phyloP scores from a whole-genome alignment of 345 rosid species.

The Psidium guajava region DNA sequence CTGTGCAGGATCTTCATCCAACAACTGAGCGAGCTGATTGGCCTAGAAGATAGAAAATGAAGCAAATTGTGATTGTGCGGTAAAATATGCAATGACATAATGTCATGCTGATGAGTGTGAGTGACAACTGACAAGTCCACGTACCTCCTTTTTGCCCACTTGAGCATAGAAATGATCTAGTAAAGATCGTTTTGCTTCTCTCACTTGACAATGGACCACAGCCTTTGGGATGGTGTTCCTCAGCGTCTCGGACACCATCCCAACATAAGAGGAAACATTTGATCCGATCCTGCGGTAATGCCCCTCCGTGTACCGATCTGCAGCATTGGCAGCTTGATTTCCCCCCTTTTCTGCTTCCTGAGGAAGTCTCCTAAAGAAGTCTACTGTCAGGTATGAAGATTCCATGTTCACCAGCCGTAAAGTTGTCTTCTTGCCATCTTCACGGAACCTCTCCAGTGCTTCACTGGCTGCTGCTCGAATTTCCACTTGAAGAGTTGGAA shows the following conservation, averaged over 20 bases:
- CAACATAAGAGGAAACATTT: slow-evolving; percentile 41
- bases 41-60: slow-evolving; percentile 8
- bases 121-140: neutral
- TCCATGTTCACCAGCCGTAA: slow-evolving; percentile 64
- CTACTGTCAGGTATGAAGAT: slow-evolving; percentile 53
- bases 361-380: slow-evolving; percentile 57
- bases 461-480: slow-evolving; percentile 30
- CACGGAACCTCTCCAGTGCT: slow-evolving; percentile 50
- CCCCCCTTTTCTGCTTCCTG: slow-evolving; percentile 40
- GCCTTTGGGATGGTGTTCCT: slow-evolving; percentile 52
- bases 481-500: slow-evolving; percentile 56
- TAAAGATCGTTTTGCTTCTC: slow-evolving; percentile 41
- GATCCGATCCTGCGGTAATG: slow-evolving; percentile 51
- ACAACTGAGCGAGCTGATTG: slow-evolving; percentile 27
- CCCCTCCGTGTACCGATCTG: slow-evolving; percentile 38
- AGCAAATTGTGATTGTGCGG: neutral
- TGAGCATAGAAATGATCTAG: slow-evolving; percentile 40
- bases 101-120: neutral
- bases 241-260: slow-evolving; percentile 48
- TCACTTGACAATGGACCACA: slow-evolving; percentile 60
- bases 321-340: slow-evolving; percentile 12
- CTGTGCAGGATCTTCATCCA: slow-evolving; percentile 40
- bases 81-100: neutral
- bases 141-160: slow-evolving; percentile 46
- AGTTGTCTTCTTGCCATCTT: slow-evolving; percentile 43